phyloP scores from a whole-genome alignment of 805 yeast species.

The Phaffomyces opuntiae region DNA sequence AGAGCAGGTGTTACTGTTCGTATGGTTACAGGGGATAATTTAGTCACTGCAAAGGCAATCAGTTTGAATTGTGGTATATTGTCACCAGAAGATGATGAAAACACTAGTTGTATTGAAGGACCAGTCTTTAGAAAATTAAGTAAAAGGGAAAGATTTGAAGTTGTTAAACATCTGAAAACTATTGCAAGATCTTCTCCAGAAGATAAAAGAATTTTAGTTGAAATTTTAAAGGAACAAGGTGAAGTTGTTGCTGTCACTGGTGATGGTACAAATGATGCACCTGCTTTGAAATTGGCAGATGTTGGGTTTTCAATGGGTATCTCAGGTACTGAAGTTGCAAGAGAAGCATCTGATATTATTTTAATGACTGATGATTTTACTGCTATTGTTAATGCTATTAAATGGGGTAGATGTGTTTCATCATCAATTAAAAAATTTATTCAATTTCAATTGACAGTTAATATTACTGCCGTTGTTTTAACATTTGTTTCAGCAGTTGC shows the following conservation, averaged over 20 bases:
- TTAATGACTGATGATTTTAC: conserved; percentile 92
- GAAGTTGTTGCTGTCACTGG: conserved; percentile 99
- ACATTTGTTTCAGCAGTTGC: conserved; percentile 94
- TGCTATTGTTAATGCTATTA: conserved; percentile 92
- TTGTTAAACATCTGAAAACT: conserved; percentile 74
- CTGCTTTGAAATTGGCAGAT: conserved; percentile 93
- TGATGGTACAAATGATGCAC: conserved; percentile 99
- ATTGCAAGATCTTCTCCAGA: conserved; percentile 95
- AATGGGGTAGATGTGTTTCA: conserved; percentile 98
- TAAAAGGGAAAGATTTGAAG: conserved; percentile 43
- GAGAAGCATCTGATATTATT: conserved; percentile 93
- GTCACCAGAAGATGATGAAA: conserved; percentile 41
- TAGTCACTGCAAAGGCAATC: conserved; percentile 87
- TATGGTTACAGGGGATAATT: conserved; percentile 98
- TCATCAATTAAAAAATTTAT: conserved; percentile 90
- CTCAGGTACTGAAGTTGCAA: conserved; percentile 96
- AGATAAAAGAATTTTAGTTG: conserved; percentile 84
- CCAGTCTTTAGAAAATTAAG: conserved; percentile 73
- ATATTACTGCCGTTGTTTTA: conserved; percentile 89
- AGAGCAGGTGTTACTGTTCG: conserved; percentile 91
- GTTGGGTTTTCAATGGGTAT: conserved; percentile 99
- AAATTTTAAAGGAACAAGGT: conserved; percentile 66
- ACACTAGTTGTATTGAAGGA: conserved; percentile 80
- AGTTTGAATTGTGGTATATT: conserved; percentile 78
- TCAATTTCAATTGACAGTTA: conserved; percentile 95